Base-by-base conservation (phyloP, 805 yeast species). In the Dipodascopsis uninucleata region DNA sequence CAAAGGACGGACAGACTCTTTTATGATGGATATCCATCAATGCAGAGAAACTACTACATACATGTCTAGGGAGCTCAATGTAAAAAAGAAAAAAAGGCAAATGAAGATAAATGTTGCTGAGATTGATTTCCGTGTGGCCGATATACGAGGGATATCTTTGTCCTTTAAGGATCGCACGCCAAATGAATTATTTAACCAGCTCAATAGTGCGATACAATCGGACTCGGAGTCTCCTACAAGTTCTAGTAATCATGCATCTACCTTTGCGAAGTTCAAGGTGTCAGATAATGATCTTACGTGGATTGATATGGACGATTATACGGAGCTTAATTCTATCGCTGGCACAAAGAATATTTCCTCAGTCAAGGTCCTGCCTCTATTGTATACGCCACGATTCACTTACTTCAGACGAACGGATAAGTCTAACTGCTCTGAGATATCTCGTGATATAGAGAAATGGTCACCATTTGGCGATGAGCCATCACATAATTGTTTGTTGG, bases 261-360 rank as follows among this genome's bases (percentile, higher is more conserved):
- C 64, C 2, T 47, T 53, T 5, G 61, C 61, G 5, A 58, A 56
- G 26, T 53, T 62, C 42, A 53, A 62, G 31, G 56, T 61, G 6
- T 41, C 57, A n/a, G 68, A 63, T 34, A 56, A 62, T 23, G 69
- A 64, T 42, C 53, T 62, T 3, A 58, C 65, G 2, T 88, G 96
- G 96, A 69, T 77, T 37, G 94, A 87, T 58, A 64, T 70, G 18
- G 82, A 83, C 45, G 96, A 88, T 60, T 88, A 76, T 55, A 67
- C 76, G 8, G 96, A 88, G 55, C 59, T 87, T 33, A 85, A 58
- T 28, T 53, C 55, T 10, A 39, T 53, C 6, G 52, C 52, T 17
- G 49, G 51, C 4, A 43, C 53, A 4, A 52, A 39, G 17, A 50
- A 56, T 18, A 22, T 60, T 28, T 62, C 70, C 2, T 56, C 59